Percentiles rank a stretch among this genome's conserved stretches.
Conservation (phyloP, 306 rosid species). For the Ziziphus jujuba region DNA sequence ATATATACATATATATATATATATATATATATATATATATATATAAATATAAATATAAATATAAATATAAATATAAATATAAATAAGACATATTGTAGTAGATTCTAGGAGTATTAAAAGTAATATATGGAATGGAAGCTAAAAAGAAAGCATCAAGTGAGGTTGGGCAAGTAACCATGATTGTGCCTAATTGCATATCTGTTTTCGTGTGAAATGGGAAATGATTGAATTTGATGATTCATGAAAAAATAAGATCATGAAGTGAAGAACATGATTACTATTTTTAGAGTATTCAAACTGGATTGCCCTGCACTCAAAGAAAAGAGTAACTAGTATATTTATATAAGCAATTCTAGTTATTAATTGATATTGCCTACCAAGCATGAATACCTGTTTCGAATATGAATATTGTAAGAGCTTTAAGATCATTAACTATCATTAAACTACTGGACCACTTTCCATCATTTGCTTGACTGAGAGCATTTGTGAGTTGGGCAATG, state of each 20-base stretch:
- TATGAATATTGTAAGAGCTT: conserved; percentile 20
- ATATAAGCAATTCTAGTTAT: conserved; percentile 9
- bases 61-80: not conserved
- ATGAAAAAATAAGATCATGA: not conserved
- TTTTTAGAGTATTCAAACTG: conserved; percentile 15
- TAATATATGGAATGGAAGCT: not conserved
- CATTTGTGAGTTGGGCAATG: not conserved
- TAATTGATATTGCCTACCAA: conserved; percentile 21
- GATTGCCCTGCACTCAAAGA: conserved; percentile 61
- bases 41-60: too few species aligned
- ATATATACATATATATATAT: not conserved
- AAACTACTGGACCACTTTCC: conserved; percentile 22
- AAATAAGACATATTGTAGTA: too few species aligned
- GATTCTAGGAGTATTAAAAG: not conserved
- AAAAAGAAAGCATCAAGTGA: not conserved
- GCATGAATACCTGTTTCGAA: conserved; percentile 2
- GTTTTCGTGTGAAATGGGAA: conserved; percentile 13
- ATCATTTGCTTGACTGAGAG: not conserved
- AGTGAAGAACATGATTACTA: conserved; percentile 14
- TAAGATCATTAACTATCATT: conserved; percentile 21
- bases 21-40: not conserved
- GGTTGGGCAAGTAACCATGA: conserved; percentile 12
- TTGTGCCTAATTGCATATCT: not conserved
- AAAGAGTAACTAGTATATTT: conserved; percentile 16
- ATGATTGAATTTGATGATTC: conserved; percentile 12